Conservation (phyloP, 352 stramenopile species). For the Phytophthora pinifolia region DNA sequence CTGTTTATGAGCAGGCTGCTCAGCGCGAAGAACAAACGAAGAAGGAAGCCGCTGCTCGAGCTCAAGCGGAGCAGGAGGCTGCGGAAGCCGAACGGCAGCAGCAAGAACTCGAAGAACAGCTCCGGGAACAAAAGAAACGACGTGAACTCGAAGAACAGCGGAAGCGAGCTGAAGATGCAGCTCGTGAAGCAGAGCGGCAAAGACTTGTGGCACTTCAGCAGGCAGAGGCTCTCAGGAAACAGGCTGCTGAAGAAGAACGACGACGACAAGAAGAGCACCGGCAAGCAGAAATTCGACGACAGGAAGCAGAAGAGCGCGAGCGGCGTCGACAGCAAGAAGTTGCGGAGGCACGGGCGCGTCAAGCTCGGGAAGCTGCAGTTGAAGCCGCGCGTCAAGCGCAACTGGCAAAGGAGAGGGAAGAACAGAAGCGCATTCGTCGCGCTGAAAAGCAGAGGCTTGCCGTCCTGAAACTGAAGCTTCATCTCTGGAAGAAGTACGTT, state of each 20-base stretch:
- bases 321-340: constrained; percentile 44
- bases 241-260: constrained; percentile 47
- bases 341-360: constrained; percentile 40
- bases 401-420: constrained; percentile 46
- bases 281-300: constrained; percentile 35
- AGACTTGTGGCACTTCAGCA: constrained; percentile 26
- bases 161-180: constrained; percentile 39
- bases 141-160: constrained; percentile 50
- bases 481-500: constrained; percentile 70
- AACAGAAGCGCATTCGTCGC: constrained; percentile 29
- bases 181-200: constrained; percentile 33
- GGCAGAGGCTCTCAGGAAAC: constrained; percentile 25
- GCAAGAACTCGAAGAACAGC: constrained; percentile 34
- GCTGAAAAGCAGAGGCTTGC: constrained; percentile 53
- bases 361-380: constrained; percentile 39
- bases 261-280: constrained; percentile 36
- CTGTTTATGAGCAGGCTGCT: constrained; percentile 25
- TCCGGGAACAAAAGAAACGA: constrained; percentile 39
- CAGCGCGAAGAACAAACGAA: constrained; percentile 24
- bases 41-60: constrained; percentile 26
- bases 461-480: constrained; percentile 56
- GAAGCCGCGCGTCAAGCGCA: constrained; percentile 52
- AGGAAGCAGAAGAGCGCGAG: constrained; percentile 43
- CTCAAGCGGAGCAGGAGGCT: constrained; percentile 39
- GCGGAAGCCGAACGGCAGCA: constrained; percentile 29